Evolutionary conservation across 805 yeast genomes (phyloP).

Genomic region (Ogataea angusta): DNA sequence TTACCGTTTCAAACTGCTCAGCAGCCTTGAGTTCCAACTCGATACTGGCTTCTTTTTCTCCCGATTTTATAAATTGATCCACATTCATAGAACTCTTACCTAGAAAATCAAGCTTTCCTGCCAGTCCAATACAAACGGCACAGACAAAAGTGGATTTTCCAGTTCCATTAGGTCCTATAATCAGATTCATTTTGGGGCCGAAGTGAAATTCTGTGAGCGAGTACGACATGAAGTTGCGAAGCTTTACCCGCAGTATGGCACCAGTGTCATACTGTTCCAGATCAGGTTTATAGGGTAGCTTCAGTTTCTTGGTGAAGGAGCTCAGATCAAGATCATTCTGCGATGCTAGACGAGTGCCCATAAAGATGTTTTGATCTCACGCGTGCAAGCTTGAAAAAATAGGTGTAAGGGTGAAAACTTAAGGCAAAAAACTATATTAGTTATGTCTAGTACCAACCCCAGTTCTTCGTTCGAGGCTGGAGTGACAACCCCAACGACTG

Average conservation of each 20-base stretch:
- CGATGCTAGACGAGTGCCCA: slow-evolving; percentile 13
- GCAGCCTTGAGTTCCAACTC: slow-evolving; percentile 48
- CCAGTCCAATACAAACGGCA: slow-evolving; percentile 85
- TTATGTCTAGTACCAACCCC: slow-evolving; percentile 8
- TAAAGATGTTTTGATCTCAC: slow-evolving; percentile 2
- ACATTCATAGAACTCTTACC: slow-evolving; percentile 63
- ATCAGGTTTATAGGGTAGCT: slow-evolving; percentile 15
- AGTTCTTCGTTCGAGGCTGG: slow-evolving; percentile 6
- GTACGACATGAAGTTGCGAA: slow-evolving; percentile 68
- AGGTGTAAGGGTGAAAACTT: slow-evolving; percentile 1
- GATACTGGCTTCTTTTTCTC: slow-evolving; percentile 43
- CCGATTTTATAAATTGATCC: slow-evolving; percentile 70
- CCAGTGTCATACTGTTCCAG: slow-evolving; percentile 40
- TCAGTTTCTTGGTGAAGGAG: slow-evolving; percentile 21
- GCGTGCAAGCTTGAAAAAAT: slow-evolving; percentile 1
- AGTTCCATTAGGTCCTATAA: slow-evolving; percentile 95
- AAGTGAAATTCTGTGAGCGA: slow-evolving; percentile 65
- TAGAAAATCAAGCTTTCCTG: slow-evolving; percentile 70
- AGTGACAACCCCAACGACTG: slow-evolving; percentile 1
- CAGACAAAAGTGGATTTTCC: slow-evolving; percentile 94
- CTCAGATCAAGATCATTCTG: slow-evolving; percentile 9
- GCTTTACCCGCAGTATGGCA: slow-evolving; percentile 46
- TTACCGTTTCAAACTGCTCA: slow-evolving; percentile 33
- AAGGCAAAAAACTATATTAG: background rate
- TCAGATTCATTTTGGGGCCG: slow-evolving; percentile 83